Evolutionary conservation across 345 rosid genomes (phyloP).

Genomic region (Sonneratia caseolaris): DNA sequence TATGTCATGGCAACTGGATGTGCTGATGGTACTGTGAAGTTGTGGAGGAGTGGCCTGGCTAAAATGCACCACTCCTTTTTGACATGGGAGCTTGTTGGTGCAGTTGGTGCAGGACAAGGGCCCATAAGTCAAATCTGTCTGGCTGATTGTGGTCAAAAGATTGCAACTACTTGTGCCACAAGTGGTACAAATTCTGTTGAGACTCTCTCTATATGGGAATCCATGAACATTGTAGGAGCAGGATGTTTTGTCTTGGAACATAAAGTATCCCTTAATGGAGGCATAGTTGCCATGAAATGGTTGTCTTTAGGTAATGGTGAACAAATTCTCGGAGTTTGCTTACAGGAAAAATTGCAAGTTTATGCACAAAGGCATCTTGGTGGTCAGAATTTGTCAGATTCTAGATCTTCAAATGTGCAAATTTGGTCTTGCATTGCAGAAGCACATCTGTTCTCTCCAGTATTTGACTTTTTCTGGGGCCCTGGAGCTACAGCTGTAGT

Average conservation of each 20-base stretch:
- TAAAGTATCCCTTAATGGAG: constrained; percentile 33
- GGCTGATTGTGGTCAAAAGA: constrained; percentile 56
- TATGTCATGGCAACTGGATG: constrained; percentile 78
- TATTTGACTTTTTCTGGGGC: constrained; percentile 58
- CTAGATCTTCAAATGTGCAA: constrained; percentile 24
- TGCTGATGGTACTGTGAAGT: constrained; percentile 66
- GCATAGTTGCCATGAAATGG: constrained; percentile 59
- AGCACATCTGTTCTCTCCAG: constrained; percentile 34
- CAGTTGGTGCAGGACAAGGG: constrained; percentile 42
- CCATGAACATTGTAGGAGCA: constrained; percentile 36
- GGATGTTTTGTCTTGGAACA: constrained; percentile 70
- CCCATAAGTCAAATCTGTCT: constrained; percentile 46
- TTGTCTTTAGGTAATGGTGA: constrained; percentile 54
- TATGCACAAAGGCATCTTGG: constrained; percentile 50
- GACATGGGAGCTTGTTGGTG: constrained; percentile 75
- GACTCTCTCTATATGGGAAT: constrained; percentile 54
- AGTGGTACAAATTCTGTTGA: constrained; percentile 19
- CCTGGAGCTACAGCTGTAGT: constrained; percentile 41
- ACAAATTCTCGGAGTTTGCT: constrained; percentile 62
- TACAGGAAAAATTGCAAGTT: constrained; percentile 49
- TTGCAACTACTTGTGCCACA: constrained; percentile 47
- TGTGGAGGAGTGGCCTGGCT: constrained; percentile 58
- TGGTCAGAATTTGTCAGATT: constrained; percentile 25
- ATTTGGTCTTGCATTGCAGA: constrained; percentile 74
- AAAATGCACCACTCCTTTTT: constrained; percentile 20